phyloP scores from a whole-genome alignment of 768 basidiomycete genomes.

The Agrocybe pediades region DNA sequence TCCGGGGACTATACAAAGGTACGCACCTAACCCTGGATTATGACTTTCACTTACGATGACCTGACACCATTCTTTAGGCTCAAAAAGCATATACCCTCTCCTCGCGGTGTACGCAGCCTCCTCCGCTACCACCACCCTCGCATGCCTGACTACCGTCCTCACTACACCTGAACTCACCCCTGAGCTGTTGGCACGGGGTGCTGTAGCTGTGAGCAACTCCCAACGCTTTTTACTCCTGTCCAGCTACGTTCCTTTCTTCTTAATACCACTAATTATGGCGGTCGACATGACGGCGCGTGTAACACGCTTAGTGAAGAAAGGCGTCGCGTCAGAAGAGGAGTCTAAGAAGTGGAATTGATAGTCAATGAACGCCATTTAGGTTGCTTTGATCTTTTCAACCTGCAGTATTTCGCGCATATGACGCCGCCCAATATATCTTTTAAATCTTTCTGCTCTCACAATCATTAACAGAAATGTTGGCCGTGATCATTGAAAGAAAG shows the following conservation, averaged over 20 bases:
- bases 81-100: slow-evolving; percentile 56
- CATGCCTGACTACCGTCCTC: slow-evolving; percentile 67
- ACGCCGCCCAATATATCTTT: no score
- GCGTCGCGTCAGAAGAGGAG: slow-evolving; percentile 24
- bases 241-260: slow-evolving; percentile 76
- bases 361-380: no score
- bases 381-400: no score
- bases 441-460: no score
- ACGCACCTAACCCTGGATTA: neutral
- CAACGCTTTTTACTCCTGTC: slow-evolving; percentile 62
- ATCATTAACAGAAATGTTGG: no score
- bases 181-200: slow-evolving; percentile 19
- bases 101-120: slow-evolving; percentile 77
- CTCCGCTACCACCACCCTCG: slow-evolving; percentile 74
- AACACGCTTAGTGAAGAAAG: slow-evolving; percentile 28
- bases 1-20: slow-evolving; percentile 61
- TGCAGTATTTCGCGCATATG: no score
- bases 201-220: slow-evolving; percentile 43
- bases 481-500: neutral
- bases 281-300: slow-evolving; percentile 66
- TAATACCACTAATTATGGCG: slow-evolving; percentile 71
- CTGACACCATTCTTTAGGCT: slow-evolving; percentile 35
- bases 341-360: slow-evolving; percentile 21
- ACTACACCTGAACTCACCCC: slow-evolving; percentile 43
- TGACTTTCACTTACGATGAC: neutral